Evolutionary conservation across 805 yeast species (phyloP), one percentile per base, ranked within the genome.

Genomic region (Candida dendrica): DNA sequence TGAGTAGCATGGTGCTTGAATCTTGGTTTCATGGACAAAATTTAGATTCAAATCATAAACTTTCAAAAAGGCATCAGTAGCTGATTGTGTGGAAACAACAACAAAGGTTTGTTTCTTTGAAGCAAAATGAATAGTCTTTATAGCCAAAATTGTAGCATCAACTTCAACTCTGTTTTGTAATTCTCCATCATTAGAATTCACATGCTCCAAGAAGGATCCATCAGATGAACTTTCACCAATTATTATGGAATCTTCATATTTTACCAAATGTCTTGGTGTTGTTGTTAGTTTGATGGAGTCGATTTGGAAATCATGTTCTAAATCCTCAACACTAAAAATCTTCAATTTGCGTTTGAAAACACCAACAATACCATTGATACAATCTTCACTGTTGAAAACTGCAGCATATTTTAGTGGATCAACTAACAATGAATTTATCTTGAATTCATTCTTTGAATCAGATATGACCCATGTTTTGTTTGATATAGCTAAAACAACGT

Each of bases 321-420:
- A 42, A 19, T 64, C 63, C 6, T 78, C 81, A 30, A 77, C 55
- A 1, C 79, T 71, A 52, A 81, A 71, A 26, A 85, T 83, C 2
- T 71, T 60, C 44, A 87, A 61, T 17, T 64, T 69, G 35, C 66
- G 68, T 2, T 72, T 75, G 32, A 66, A 65, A 15, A 84, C 66
- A 0, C 85, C 89, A 22, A 87, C 78, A 3, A 81, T 63, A 2
- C 91, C 91, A 39, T 70, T 67, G 1, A 66, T 64, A 42, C 74
- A 66, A 45, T 84, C 93, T 44, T 76, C 85, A 36, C 86, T 79
- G 17, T 64, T 64, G 52, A 87, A 79, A 0, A 78, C 63, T 9
- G 76, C 62, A 0, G 81, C 83, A 30, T 60, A 59, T 9, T 60
- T 59, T 26, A 79, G 64, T 13, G 49, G 48, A 14, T 58, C 59